Base-by-base conservation (phyloP, 2,329 filamentous ascomycete species). In the Reticulascus tulasneorum region DNA sequence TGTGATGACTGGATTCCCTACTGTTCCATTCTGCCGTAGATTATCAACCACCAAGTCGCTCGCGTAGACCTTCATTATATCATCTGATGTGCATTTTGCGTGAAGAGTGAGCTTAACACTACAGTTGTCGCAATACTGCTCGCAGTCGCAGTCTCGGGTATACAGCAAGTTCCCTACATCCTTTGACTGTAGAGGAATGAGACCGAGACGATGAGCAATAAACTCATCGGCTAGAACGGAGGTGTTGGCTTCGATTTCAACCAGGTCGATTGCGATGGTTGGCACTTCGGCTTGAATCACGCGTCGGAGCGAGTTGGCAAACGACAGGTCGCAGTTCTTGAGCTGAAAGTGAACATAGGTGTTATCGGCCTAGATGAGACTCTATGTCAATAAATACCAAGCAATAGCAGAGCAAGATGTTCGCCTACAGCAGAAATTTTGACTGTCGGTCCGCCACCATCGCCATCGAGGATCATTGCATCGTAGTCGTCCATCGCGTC, bases 201-300 rank as follows among this genome's bases (percentile, higher is more conserved):
- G 79, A 21, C 93, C 91, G 11, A 98, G 76, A 29, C 91, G 84
- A 63, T 97, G 91, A 31, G 87, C 84, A 49, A 98, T 82, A 63
- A 97, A 95, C 64, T 98, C 91, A 63, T 98, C 91, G 43, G 91
- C 86, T 11, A 97, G 79, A 5, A 96, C 90, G n/a, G 90, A 94
- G 39, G 85, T 94, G 71, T 98, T 98, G 54, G 76, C 77, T 56
- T 94, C 83, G 47, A 98, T 82, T 62, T 97, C 88, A 45, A 97
- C 90, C 11, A 95, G 77, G 56, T 98, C 91, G 60, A 97, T 90
- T 46, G 93, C 90, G 52, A 97, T 82, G 17, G 88, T 96, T 9
- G 91, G 90, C 41, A 98, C 86, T 66, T 98, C 91, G 53, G 88
- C 86, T 48, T 95, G 82, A 67, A 97, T 91, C 40, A 88, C 76